phyloP scores from a whole-genome alignment of 495 filamentous ascomycete genomes.

The Hypoxylon fragiforme region DNA sequence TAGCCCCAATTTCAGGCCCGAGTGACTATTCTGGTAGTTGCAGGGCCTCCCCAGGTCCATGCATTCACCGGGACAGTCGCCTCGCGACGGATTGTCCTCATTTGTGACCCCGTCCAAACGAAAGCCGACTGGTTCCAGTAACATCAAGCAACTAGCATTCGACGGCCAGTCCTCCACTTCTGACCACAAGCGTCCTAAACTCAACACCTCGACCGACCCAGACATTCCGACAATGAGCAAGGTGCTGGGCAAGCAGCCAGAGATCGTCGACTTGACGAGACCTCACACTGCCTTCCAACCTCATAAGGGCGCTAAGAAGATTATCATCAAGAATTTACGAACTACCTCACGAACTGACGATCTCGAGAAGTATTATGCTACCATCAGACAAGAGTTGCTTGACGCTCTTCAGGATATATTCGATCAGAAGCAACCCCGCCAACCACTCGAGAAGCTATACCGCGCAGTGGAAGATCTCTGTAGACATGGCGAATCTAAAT shows the following conservation, averaged over 20 bases:
- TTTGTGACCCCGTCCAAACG: slow-evolving; percentile 34
- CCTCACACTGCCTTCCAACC: slow-evolving; percentile 51
- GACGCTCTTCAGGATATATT: slow-evolving; percentile 75
- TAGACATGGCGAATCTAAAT: slow-evolving; percentile 68
- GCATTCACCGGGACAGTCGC: slow-evolving; percentile 30
- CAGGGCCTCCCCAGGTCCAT: slow-evolving; percentile 38
- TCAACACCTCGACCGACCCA: slow-evolving; percentile 7
- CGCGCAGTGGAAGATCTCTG: slow-evolving; percentile 89
- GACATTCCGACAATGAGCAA: slow-evolving; percentile 31
- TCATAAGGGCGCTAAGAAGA: slow-evolving; percentile 70
- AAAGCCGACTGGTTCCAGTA: slow-evolving; percentile 10
- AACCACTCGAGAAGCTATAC: slow-evolving; percentile 85
- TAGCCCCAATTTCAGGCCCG: slow-evolving; percentile 23
- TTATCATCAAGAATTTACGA: slow-evolving; percentile 85
- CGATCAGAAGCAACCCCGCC: slow-evolving; percentile 57
- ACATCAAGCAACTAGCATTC: slow-evolving; percentile 5
- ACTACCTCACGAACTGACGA: slow-evolving; percentile 50
- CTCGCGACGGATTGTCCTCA: slow-evolving; percentile 32
- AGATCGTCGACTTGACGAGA: slow-evolving; percentile 45
- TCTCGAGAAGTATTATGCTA: slow-evolving; percentile 67
- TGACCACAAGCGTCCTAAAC: slow-evolving; percentile 24
- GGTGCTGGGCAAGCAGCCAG: slow-evolving; percentile 45
- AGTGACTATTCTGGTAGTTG: slow-evolving; percentile 38
- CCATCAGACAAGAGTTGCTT: slow-evolving; percentile 71
- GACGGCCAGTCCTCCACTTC: background rate